These are phyloP conservation scores for Paralagenidium karlingii DNA, from an alignment of 352 stramenopile genomes.

Conservation along the genomic window DNA sequence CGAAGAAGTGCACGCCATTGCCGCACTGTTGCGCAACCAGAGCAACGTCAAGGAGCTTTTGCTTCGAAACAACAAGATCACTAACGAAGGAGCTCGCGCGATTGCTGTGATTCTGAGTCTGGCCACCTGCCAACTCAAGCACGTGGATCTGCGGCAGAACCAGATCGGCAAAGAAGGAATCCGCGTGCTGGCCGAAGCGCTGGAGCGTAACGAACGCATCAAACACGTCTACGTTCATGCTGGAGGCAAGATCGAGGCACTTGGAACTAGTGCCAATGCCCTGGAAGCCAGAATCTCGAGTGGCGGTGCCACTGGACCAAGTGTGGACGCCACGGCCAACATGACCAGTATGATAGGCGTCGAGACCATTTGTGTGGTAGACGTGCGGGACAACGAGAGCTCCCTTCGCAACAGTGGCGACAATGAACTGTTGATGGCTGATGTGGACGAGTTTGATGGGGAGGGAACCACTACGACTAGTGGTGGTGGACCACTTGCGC, in stretches of 20 bases:
- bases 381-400: conserved; percentile 79
- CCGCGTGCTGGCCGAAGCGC: conserved; percentile 86
- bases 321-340: too few species aligned
- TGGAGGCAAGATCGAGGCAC: conserved; percentile 91
- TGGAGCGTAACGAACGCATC: conserved; percentile 87
- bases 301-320: too few species aligned
- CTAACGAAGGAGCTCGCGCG: conserved; percentile 84
- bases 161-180: conserved; percentile 86
- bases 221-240: conserved; percentile 95
- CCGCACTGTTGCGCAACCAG: conserved; percentile 83
- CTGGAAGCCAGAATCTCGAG: too few species aligned
- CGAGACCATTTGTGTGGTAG: conserved; percentile 91
- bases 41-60: conserved; percentile 90
- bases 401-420: conserved; percentile 4
- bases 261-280: too few species aligned
- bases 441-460: background rate
- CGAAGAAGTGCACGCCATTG: conserved; percentile 93
- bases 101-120: conserved; percentile 86
- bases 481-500: too few species aligned
- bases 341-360: conserved; percentile 71
- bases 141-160: conserved; percentile 89
- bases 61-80: conserved; percentile 85
- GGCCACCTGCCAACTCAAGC: conserved; percentile 48
- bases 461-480: background rate
- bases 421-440: conserved; percentile 3